Evolutionary conservation across 1,284 basidiomycete species (phyloP).

Genomic region (Cryptococcus maquisensis): DNA sequence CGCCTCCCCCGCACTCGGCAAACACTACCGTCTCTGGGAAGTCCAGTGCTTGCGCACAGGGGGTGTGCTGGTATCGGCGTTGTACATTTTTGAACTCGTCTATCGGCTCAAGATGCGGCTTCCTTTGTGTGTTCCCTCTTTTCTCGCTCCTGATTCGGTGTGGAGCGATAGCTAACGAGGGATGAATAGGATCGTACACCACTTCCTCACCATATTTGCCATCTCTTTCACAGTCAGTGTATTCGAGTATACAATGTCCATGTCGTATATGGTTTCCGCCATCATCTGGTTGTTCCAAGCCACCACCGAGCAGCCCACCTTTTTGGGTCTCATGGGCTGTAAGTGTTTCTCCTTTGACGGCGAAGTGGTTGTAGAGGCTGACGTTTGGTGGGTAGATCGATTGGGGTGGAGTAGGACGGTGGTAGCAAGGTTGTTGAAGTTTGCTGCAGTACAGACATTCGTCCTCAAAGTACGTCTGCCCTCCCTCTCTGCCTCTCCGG

Average conservation of each 20-base stretch:
- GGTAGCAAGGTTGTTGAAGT: conserved; percentile 17
- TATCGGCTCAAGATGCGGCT: conserved; percentile 27
- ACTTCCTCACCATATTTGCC: conserved; percentile 26
- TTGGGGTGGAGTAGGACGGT: conserved; percentile 16
- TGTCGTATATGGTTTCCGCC: conserved; percentile 12
- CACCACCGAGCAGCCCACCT: conserved; percentile 31
- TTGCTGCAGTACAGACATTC: conserved; percentile 24
- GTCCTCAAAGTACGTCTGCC: conserved; percentile 23
- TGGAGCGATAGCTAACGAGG: not conserved
- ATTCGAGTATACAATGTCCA: conserved; percentile 22
- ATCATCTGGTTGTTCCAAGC: conserved; percentile 33
- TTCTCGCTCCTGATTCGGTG: not conserved
- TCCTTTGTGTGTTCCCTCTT: conserved; percentile 16
- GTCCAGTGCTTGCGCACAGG: conserved; percentile 17
- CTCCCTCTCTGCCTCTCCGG: not conserved
- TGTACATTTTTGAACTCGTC: conserved; percentile 31
- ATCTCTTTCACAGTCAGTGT: conserved; percentile 20
- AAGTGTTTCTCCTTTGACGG: conserved; percentile 3
- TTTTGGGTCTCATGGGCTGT: conserved; percentile 29
- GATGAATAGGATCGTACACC: conserved; percentile 22
- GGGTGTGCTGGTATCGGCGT: conserved; percentile 15
- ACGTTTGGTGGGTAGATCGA: conserved; percentile 14
- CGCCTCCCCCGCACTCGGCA: conserved; percentile 12
- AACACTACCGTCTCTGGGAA: conserved; percentile 14
- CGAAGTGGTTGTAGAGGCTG: not conserved